Conservation (phyloP, 2,329 filamentous ascomycete genomes). For the Pseudogymnoascus sp. region DNA sequence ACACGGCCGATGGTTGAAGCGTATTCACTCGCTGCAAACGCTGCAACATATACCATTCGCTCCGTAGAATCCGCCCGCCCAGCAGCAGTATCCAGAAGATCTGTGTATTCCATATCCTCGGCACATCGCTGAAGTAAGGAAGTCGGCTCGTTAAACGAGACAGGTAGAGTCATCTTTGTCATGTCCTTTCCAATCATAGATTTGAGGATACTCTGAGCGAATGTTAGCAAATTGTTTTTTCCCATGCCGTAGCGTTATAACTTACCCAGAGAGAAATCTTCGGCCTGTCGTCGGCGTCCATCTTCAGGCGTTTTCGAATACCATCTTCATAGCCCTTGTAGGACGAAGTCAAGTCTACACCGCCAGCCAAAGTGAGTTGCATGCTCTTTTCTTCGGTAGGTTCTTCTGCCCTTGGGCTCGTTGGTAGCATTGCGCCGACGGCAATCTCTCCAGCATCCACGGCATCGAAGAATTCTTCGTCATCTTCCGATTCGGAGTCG, state of each 20-base stretch:
- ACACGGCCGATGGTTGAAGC: constrained; percentile 94
- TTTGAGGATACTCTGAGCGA: constrained; percentile 78
- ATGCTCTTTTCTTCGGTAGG: constrained; percentile 31
- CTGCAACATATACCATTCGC: constrained; percentile 86
- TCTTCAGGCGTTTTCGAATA: constrained; percentile 67
- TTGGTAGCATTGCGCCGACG: constrained; percentile 57
- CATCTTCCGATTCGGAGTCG: constrained; percentile 67
- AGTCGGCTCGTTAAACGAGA: constrained; percentile 97
- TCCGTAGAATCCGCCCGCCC: constrained; percentile 82
- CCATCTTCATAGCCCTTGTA: constrained; percentile 91
- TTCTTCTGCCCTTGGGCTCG: constrained; percentile 26
- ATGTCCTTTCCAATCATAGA: constrained; percentile 99
- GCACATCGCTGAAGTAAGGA: constrained; percentile 89
- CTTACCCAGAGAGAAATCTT: constrained; percentile 94
- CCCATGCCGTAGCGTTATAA: constrained; percentile 14
- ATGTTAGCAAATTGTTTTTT: constrained; percentile 16
- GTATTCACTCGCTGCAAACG: constrained; percentile 93
- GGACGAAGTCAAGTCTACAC: constrained; percentile 61
- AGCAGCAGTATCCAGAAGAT: constrained; percentile 81
- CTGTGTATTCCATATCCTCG: constrained; percentile 97
- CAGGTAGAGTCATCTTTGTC: constrained; percentile 98
- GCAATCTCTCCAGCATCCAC: constrained; percentile 89
- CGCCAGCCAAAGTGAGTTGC: constrained; percentile 37
- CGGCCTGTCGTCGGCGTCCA: constrained; percentile 86
- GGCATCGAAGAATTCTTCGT: constrained; percentile 95